Conservation (phyloP, 2,329 filamentous ascomycete genomes). For the Nannizziopsis arthrosporioides region DNA sequence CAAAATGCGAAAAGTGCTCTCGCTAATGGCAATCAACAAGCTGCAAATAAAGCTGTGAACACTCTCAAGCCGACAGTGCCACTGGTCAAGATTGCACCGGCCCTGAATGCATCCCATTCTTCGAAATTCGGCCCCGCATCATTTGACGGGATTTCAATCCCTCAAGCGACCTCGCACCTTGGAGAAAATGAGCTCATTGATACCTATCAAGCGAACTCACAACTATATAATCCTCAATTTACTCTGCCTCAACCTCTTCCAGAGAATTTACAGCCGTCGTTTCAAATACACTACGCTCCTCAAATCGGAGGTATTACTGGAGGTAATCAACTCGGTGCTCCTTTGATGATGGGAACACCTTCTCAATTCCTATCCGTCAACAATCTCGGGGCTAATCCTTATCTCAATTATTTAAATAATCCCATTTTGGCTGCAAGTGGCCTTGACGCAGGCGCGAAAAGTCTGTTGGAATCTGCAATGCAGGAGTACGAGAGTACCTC, state of each 20-base stretch:
- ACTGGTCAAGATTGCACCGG: neutral
- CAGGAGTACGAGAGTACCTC: conserved; percentile 24
- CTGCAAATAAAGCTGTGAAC: neutral
- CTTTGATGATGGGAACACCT: neutral
- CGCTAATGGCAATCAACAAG: neutral
- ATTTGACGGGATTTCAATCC: conserved; percentile 11
- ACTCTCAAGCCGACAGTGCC: neutral
- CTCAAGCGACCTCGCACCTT: neutral
- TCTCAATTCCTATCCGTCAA: conserved; percentile 1
- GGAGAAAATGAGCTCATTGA: conserved; percentile 1
- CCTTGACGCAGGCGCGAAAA: conserved; percentile 2
- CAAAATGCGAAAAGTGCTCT: neutral
- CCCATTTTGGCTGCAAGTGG: neutral
- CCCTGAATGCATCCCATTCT: neutral
- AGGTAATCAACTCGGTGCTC: neutral
- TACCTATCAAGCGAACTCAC: conserved; percentile 1
- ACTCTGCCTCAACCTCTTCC: neutral
- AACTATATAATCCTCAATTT: conserved; percentile 5
- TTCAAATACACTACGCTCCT: conserved; percentile 3
- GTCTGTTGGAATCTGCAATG: conserved; percentile 21
- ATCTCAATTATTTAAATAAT: neutral
- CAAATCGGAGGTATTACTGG: conserved; percentile 6
- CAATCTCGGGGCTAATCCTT: neutral
- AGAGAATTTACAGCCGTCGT: conserved; percentile 2
- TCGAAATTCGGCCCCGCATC: conserved; percentile 2